A percentile compares a stretch with the other conserved stretches of the same genome.
These are phyloP conservation scores for Malus hybrid DNA, from an alignment of 331 rosid genomes.

Conservation along the genomic window DNA sequence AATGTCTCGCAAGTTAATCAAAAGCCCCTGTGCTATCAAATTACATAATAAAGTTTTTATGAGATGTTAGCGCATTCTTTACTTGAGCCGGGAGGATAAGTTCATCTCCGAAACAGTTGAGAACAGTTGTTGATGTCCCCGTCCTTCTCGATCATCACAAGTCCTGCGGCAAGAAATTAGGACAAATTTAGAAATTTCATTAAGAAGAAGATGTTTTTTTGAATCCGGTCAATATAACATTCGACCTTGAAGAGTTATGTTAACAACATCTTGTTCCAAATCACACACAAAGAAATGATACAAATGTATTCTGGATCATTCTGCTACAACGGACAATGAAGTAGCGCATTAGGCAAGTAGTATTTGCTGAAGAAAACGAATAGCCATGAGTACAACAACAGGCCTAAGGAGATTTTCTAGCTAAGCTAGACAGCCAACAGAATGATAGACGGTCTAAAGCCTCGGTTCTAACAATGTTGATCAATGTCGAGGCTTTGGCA, in stretches of 20 bases:
- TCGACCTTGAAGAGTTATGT: neutral
- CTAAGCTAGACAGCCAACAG: neutral
- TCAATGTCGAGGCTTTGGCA: neutral
- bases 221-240: neutral
- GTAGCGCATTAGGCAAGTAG: neutral
- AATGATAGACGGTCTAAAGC: no score
- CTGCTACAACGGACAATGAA: neutral
- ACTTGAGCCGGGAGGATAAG: no score
- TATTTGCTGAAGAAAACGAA: neutral
- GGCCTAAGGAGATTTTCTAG: neutral
- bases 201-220: neutral
- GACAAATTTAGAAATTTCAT: neutral
- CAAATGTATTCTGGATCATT: neutral
- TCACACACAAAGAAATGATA: neutral
- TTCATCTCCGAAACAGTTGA: neutral
- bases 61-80: no score
- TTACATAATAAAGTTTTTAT: neutral
- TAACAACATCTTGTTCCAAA: neutral
- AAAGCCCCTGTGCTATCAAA: neutral
- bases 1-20: neutral
- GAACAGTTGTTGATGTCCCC: slow-evolving; percentile 3
- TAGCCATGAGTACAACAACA: neutral
- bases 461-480: neutral
- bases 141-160: slow-evolving; percentile 7
- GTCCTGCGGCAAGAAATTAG: slow-evolving; percentile 17